These are phyloP conservation scores for Tricholoma matsutake DNA, from an alignment of 768 basidiomycete species.

Conservation along the genomic window DNA sequence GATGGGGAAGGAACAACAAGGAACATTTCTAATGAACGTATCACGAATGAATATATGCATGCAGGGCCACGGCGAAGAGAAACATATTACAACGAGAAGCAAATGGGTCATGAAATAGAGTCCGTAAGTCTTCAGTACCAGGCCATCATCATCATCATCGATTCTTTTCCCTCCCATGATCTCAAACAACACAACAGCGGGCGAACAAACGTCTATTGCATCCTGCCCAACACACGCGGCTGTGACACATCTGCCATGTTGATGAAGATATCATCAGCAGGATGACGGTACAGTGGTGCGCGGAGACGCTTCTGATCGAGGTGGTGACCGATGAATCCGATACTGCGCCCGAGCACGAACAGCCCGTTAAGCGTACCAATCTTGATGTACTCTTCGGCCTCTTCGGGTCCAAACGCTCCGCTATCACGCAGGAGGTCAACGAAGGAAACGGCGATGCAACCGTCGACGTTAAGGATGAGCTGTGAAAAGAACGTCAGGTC, in stretches of 20 bases:
- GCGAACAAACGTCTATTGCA: slow-evolving; percentile 31
- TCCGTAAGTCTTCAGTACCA: neutral
- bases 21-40: neutral
- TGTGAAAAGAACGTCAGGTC: slow-evolving; percentile 20
- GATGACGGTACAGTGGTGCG: slow-evolving; percentile 91
- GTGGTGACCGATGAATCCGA: slow-evolving; percentile 96
- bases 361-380: slow-evolving; percentile 94
- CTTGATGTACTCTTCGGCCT: slow-evolving; percentile 97
- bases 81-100: neutral
- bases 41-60: neutral
- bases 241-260: slow-evolving; percentile 86
- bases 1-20: neutral
- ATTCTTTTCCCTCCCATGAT: neutral
- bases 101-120: neutral
- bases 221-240: slow-evolving; percentile 69
- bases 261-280: slow-evolving; percentile 95
- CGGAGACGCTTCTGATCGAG: slow-evolving; percentile 95
- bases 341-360: slow-evolving; percentile 95
- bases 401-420: slow-evolving; percentile 93
- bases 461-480: slow-evolving; percentile 96
- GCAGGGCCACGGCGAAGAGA: neutral
- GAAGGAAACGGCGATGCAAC: slow-evolving; percentile 94
- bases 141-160: neutral
- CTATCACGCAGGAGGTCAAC: slow-evolving; percentile 90
- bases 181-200: neutral